phyloP scores from a whole-genome alignment of 805 yeast genomes.

The Ogataea pilisensis region DNA sequence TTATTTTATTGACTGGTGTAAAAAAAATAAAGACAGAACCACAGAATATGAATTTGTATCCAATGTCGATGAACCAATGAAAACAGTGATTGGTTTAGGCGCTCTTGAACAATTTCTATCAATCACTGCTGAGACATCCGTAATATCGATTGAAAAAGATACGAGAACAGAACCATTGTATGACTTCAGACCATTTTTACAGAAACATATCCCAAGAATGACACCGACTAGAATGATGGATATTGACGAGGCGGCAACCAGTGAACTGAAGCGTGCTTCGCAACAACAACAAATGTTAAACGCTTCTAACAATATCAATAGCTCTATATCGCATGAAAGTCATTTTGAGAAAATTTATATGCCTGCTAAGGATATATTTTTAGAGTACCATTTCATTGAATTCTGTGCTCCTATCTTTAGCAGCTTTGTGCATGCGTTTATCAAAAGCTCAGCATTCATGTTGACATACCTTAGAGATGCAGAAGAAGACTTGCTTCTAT shows the following conservation, averaged over 20 bases:
- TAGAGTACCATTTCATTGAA: conserved; percentile 27
- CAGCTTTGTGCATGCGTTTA: conserved; percentile 49
- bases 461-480: conserved; percentile 65
- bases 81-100: conserved; percentile 55
- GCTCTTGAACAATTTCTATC: conserved; percentile 67
- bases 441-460: conserved; percentile 61
- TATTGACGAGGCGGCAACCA: conserved; percentile 40
- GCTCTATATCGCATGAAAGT: conserved; percentile 19
- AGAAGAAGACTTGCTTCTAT: conserved; percentile 67
- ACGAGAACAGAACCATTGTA: conserved; percentile 36
- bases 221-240: conserved; percentile 50
- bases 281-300: conserved; percentile 25
- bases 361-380: conserved; percentile 17
- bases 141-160: conserved; percentile 10
- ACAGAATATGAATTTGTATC: conserved; percentile 43
- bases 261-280: conserved; percentile 27
- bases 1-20: conserved; percentile 66
- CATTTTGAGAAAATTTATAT: conserved; percentile 25
- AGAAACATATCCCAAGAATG: conserved; percentile 59
- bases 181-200: conserved; percentile 63
- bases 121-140: conserved; percentile 53
- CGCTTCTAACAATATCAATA: conserved; percentile 13
- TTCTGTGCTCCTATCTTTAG: conserved; percentile 43
- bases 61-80: conserved; percentile 54
- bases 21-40: conserved; percentile 39